Evolutionary conservation across 2,329 filamentous ascomycete genomes (phyloP).

Genomic region (Mycosphaerella sp.): DNA sequence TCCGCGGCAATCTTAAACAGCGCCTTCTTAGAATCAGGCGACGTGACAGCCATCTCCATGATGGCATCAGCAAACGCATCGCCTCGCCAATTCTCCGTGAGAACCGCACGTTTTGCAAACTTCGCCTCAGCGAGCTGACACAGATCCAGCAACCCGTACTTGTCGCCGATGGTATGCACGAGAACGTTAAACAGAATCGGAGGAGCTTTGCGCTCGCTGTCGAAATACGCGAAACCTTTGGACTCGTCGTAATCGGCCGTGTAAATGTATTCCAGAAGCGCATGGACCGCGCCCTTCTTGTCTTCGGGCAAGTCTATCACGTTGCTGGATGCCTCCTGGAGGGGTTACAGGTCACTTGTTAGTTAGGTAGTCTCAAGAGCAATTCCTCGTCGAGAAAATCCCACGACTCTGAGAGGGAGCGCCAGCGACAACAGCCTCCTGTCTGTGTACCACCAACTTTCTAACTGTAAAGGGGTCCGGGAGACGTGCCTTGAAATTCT

Average conservation of each 20-base stretch:
- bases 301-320: slow-evolving; percentile 3
- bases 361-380: background rate
- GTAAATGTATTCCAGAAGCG: slow-evolving; percentile 6
- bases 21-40: background rate
- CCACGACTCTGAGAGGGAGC: no score
- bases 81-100: background rate
- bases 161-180: slow-evolving; percentile 4
- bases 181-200: slow-evolving; percentile 8
- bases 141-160: slow-evolving; percentile 7
- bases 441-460: no score
- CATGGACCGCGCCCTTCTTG: background rate
- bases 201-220: background rate
- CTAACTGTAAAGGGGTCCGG: no score
- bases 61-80: slow-evolving; percentile 8
- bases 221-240: no score
- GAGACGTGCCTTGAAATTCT: slow-evolving; percentile 16
- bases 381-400: background rate
- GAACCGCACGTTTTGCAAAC: background rate
- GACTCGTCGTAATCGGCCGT: slow-evolving; percentile 8
- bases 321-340: slow-evolving; percentile 4
- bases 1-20: background rate
- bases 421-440: no score
- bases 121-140: slow-evolving; percentile 4
- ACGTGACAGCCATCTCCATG: slow-evolving; percentile 1
- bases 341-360: no score